Percentiles rank a stretch among this genome's conserved stretches.
Conservation (phyloP, 352 stramenopile genomes). For the Phytophthora constricta region DNA sequence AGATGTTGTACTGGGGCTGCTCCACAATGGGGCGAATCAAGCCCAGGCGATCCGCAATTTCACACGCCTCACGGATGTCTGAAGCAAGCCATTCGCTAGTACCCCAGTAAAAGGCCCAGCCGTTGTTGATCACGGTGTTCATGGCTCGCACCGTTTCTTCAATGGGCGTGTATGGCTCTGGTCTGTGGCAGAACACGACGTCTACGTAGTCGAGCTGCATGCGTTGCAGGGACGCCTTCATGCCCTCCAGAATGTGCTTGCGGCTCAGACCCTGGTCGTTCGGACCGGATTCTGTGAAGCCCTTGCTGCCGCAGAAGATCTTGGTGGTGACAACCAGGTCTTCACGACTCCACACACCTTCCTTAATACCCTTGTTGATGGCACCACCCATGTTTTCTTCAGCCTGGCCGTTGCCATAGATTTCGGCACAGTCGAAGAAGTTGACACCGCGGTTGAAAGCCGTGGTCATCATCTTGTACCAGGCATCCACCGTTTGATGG, state of each 20-base stretch:
- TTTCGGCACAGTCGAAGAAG: slow-evolving; percentile 55
- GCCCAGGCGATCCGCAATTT: slow-evolving; percentile 44
- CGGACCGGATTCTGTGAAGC: slow-evolving; percentile 22
- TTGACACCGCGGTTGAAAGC: slow-evolving; percentile 44
- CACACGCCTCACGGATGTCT: slow-evolving; percentile 60
- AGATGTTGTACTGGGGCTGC: slow-evolving; percentile 72
- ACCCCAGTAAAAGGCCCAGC: not conserved
- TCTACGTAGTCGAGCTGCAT: slow-evolving; percentile 64
- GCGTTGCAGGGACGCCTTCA: slow-evolving; percentile 43
- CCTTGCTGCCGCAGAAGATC: slow-evolving; percentile 45
- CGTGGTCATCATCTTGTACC: slow-evolving; percentile 21
- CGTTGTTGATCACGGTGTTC: slow-evolving; percentile 48
- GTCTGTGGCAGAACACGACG: slow-evolving; percentile 66
- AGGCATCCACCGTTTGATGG: slow-evolving; percentile 23
- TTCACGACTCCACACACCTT: slow-evolving; percentile 46
- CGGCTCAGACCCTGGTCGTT: slow-evolving; percentile 42
- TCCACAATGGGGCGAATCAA: slow-evolving; percentile 50
- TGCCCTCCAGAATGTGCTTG: slow-evolving; percentile 60
- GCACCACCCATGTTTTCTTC: slow-evolving; percentile 50
- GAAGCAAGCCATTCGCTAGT: slow-evolving; percentile 50
- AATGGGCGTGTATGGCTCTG: slow-evolving; percentile 58
- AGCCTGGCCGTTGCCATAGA: slow-evolving; percentile 22
- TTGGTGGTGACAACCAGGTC: slow-evolving; percentile 71
- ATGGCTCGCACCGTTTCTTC: slow-evolving; percentile 69
- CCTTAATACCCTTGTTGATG: slow-evolving; percentile 46